These are phyloP conservation scores for Pneumocystis sp. DNA, from an alignment of 1,139 yeast genomes.

Conservation along the genomic window DNA sequence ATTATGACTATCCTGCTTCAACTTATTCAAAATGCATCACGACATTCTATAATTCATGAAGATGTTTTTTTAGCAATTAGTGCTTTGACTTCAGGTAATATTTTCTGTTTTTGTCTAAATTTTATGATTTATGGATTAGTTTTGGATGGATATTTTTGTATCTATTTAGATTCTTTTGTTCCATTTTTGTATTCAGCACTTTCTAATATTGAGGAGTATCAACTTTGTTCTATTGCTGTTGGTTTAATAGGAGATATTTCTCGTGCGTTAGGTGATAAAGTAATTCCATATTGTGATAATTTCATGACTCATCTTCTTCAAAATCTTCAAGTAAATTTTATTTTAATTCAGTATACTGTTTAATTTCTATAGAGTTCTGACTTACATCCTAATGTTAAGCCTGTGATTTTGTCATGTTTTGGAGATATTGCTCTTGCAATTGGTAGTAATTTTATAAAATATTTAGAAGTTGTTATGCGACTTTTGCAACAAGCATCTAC, in stretches of 20 bases:
- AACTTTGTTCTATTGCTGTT: conserved; percentile 74
- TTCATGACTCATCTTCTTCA: conserved; percentile 72
- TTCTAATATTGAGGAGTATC: conserved; percentile 58
- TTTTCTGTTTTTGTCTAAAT: conserved; percentile 20
- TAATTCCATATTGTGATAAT: conserved; percentile 60
- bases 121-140: conserved; percentile 25
- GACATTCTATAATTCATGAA: conserved; percentile 75
- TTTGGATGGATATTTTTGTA: conserved; percentile 50
- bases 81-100: conserved; percentile 43
- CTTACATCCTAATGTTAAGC: conserved; percentile 67
- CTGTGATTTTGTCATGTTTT: conserved; percentile 81
- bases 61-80: conserved; percentile 86
- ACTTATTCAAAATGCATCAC: conserved; percentile 42
- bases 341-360: not conserved
- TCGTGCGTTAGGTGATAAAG: conserved; percentile 67
- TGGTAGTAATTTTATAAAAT: conserved; percentile 63
- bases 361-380: conserved; percentile 9
- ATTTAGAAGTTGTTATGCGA: conserved; percentile 63
- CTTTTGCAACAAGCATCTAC: conserved; percentile 47
- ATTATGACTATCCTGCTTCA: conserved; percentile 73
- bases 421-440: conserved; percentile 91
- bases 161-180: conserved; percentile 65
- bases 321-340: conserved; percentile 44
- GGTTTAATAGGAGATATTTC: conserved; percentile 94
- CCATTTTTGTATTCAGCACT: conserved; percentile 71